Evolutionary conservation across 2,329 filamentous ascomycete genomes (phyloP).

Genomic region (Fusarium haematococcum): DNA sequence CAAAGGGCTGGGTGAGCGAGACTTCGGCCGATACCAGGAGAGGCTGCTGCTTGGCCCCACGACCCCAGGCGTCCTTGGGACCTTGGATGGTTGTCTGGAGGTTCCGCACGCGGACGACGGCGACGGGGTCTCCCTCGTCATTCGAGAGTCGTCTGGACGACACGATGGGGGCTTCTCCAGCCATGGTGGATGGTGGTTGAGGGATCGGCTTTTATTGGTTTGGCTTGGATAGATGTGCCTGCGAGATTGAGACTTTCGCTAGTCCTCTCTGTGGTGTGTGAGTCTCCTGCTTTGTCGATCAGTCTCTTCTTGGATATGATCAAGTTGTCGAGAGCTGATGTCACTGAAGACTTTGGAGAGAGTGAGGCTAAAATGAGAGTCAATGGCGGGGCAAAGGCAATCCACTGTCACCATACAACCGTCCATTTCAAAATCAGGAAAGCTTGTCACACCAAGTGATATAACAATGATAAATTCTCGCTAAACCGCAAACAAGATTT

Average conservation of each 20-base stretch:
- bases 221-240: background rate
- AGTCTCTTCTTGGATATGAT: background rate
- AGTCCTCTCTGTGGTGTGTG: background rate
- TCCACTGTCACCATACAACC: background rate
- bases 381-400: conserved; percentile 27
- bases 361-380: conserved; percentile 30
- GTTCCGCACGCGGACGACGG: conserved; percentile 70
- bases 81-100: conserved; percentile 68
- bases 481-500: background rate
- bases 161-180: conserved; percentile 33
- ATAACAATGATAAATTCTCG: background rate
- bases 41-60: conserved; percentile 69
- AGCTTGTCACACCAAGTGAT: background rate
- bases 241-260: no score
- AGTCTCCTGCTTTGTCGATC: background rate
- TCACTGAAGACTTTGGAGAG: conserved; percentile 12
- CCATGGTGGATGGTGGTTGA: conserved; percentile 20
- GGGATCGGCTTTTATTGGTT: background rate
- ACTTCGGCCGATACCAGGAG: conserved; percentile 70
- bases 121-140: conserved; percentile 47
- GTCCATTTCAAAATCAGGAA: background rate
- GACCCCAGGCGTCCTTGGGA: conserved; percentile 77
- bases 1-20: conserved; percentile 67
- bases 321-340: conserved; percentile 20
- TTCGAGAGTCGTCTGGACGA: conserved; percentile 41